A percentile compares a stretch with the other conserved stretches of the same genome.
phyloP scores from a whole-genome alignment of 2,329 filamentous ascomycete species.

The Cryphonectria parasitica region DNA sequence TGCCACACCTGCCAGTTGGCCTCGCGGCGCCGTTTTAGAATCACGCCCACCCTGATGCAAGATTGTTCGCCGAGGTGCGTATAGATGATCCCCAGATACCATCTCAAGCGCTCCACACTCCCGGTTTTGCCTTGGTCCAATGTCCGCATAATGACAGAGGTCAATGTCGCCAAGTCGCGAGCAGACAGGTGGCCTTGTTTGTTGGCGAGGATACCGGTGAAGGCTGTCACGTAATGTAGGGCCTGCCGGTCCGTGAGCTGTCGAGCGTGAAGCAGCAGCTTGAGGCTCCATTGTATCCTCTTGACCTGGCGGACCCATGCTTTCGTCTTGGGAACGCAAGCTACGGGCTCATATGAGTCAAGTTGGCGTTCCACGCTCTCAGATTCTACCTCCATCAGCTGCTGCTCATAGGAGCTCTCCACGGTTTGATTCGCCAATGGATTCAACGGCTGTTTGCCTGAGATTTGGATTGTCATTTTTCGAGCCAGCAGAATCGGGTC shows the following conservation, averaged over 20 bases:
- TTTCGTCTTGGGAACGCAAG: not conserved
- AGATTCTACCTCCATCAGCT: not conserved
- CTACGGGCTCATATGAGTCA: not conserved
- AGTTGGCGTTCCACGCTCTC: not conserved
- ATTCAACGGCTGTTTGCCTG: constrained; percentile 6
- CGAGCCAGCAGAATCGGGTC: constrained; percentile 16
- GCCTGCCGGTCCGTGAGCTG: constrained; percentile 31
- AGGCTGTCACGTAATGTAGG: constrained; percentile 40
- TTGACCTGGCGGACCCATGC: constrained; percentile 5
- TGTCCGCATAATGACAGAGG: constrained; percentile 40
- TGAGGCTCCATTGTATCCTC: constrained; percentile 21
- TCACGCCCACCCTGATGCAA: constrained; percentile 32
- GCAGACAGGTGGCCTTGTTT: constrained; percentile 38
- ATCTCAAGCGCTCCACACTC: constrained; percentile 41
- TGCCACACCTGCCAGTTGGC: constrained; percentile 26
- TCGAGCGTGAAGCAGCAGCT: constrained; percentile 3
- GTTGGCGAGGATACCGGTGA: constrained; percentile 36
- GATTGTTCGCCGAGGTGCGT: constrained; percentile 34
- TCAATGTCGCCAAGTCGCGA: constrained; percentile 25
- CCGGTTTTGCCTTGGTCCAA: constrained; percentile 40
- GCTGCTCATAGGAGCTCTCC: not conserved
- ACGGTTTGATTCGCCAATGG: not conserved
- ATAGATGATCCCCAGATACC: constrained; percentile 41
- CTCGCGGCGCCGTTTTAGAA: constrained; percentile 34
- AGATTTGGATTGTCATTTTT: not conserved